Percentiles rank a stretch among this genome's conserved stretches.
These are phyloP conservation scores for Termitomyces sp. DNA, from an alignment of 768 basidiomycete species.

Conservation along the genomic window DNA sequence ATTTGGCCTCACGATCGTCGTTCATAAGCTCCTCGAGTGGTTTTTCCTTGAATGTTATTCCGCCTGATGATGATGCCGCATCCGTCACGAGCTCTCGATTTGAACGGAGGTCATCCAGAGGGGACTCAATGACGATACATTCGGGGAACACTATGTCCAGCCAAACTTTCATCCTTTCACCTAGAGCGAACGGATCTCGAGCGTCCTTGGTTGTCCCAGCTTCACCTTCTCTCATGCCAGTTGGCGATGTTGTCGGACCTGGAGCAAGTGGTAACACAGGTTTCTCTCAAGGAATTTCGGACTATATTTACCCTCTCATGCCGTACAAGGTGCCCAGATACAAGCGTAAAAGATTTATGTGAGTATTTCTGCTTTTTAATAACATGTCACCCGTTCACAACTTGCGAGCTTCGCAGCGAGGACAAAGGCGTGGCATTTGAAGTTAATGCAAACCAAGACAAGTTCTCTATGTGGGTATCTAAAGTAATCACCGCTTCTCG, in stretches of 20 bases:
- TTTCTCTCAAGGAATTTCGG: background rate
- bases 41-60: background rate
- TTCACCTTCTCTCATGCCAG: background rate
- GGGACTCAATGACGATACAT: background rate
- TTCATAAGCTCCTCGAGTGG: background rate
- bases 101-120: background rate
- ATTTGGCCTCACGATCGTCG: background rate
- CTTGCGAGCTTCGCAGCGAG: background rate
- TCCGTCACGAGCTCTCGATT: background rate
- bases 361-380: background rate
- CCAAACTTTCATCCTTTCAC: background rate
- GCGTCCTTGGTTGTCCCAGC: background rate
- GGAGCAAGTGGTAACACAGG: background rate
- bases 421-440: background rate
- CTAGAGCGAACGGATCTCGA: background rate
- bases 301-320: background rate
- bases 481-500: background rate
- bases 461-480: constrained; percentile 1
- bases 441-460: background rate
- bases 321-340: constrained; percentile 7
- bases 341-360: constrained; percentile 8
- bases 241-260: background rate
- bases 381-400: background rate
- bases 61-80: background rate
- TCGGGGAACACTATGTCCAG: background rate